Evolutionary conservation across 352 stramenopile genomes (phyloP).

Genomic region (Thalassiosira livingstoniorum): DNA sequence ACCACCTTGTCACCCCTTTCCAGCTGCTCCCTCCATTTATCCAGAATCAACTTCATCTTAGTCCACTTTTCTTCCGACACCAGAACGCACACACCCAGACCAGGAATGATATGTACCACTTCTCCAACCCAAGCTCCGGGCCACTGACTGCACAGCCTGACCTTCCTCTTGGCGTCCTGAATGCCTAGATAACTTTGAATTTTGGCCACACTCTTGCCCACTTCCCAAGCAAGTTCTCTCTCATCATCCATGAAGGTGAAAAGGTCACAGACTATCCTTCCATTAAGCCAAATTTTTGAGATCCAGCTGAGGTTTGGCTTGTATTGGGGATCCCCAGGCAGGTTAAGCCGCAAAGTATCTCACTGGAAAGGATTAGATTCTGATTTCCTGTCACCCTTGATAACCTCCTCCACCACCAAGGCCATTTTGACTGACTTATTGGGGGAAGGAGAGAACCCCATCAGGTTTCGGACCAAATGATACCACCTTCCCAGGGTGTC

Average conservation of each 20-base stretch:
- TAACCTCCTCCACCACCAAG: constrained; percentile 19
- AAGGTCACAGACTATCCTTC: neutral
- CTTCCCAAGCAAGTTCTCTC: neutral
- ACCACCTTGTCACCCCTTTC: constrained; percentile 14
- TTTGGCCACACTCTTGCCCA: neutral
- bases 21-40: constrained; percentile 14
- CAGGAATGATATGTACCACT: constrained; percentile 30
- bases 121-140: constrained; percentile 63
- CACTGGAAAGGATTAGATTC: neutral
- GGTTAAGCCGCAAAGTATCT: neutral
- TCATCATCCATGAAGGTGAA: constrained; percentile 4
- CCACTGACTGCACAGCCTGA: constrained; percentile 16
- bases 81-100: constrained; percentile 22
- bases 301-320: neutral
- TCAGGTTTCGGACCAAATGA: constrained; percentile 33
- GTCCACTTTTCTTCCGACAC: constrained; percentile 60
- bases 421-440: constrained; percentile 35
- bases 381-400: constrained; percentile 15
- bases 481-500: neutral
- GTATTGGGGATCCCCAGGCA: neutral
- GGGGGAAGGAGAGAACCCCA: constrained; percentile 51
- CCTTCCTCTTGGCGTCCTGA: constrained; percentile 65
- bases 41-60: constrained; percentile 36
- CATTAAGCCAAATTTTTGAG: neutral
- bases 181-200: constrained; percentile 44